A percentile compares a stretch with the other conserved stretches of the same genome.
Evolutionary conservation across 1,284 basidiomycete genomes (phyloP).

Genomic region (Trichosporon ovoides): DNA sequence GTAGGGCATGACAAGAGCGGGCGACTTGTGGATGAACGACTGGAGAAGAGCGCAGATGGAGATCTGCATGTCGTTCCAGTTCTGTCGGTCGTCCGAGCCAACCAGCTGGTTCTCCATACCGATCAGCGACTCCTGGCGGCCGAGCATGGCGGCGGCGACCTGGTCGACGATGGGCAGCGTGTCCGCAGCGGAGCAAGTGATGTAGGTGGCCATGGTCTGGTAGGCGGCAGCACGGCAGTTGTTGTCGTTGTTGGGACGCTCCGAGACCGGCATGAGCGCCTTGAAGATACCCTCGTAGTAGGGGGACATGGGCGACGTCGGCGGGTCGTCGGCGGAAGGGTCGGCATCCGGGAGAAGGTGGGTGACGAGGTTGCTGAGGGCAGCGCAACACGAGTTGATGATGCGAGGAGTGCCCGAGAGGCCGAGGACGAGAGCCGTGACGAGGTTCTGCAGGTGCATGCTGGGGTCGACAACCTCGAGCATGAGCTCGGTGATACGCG

Average conservation of each 20-base stretch:
- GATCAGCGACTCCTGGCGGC: constrained; percentile 83
- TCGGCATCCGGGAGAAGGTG: constrained; percentile 62
- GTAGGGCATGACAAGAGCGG: constrained; percentile 75
- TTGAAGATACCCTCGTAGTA: constrained; percentile 84
- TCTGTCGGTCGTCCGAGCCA: constrained; percentile 92
- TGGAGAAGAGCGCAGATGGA: constrained; percentile 87
- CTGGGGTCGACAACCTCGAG: constrained; percentile 83
- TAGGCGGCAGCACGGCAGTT: constrained; percentile 95
- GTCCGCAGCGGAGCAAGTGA: constrained; percentile 75
- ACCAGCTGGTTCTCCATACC: constrained; percentile 86
- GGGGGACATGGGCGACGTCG: constrained; percentile 64
- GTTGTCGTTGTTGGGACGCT: constrained; percentile 75
- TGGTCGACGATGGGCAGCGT: constrained; percentile 76
- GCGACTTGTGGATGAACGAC: constrained; percentile 79
- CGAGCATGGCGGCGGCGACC: constrained; percentile 72
- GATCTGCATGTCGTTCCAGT: constrained; percentile 97
- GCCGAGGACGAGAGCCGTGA: constrained; percentile 77
- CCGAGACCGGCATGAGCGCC: constrained; percentile 75
- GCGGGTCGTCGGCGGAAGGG: constrained; percentile 50
- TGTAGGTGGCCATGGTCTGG: constrained; percentile 84
- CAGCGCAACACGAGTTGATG: constrained; percentile 92
- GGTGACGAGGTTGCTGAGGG: constrained; percentile 88
- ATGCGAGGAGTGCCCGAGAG: constrained; percentile 69
- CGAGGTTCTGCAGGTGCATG: constrained; percentile 75
- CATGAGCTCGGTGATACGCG: constrained; percentile 87